phyloP scores from a whole-genome alignment of 768 basidiomycete species.

The Hygrocybe punicea region DNA sequence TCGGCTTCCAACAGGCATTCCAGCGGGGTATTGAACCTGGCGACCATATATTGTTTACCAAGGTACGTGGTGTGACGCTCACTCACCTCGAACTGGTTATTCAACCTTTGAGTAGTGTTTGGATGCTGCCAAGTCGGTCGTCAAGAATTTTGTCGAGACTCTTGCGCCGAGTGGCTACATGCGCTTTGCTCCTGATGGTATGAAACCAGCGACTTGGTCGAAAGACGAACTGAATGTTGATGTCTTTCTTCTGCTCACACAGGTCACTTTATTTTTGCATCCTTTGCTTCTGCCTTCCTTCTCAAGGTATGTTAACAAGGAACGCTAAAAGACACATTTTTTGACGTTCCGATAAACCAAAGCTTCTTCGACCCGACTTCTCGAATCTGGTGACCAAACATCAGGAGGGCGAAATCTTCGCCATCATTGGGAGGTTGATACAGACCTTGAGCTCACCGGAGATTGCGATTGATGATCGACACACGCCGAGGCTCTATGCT shows the following conservation, averaged over 20 bases:
- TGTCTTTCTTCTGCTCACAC: neutral
- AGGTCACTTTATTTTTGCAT: constrained; percentile 76
- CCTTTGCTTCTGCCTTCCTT: constrained; percentile 80
- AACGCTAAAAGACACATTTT: too few species aligned
- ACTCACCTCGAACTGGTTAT: neutral
- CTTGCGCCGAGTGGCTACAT: constrained; percentile 71
- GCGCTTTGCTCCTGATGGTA: constrained; percentile 76
- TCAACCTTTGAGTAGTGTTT: constrained; percentile 49
- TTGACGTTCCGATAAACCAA: neutral
- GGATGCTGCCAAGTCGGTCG: constrained; percentile 64
- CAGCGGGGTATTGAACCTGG: constrained; percentile 60
- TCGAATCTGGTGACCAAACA: constrained; percentile 56
- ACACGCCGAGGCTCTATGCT: constrained; percentile 77
- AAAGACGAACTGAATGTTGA: neutral
- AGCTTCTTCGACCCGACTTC: constrained; percentile 76
- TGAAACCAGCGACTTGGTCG: constrained; percentile 10
- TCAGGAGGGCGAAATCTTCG: constrained; percentile 68
- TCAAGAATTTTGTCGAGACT: constrained; percentile 60
- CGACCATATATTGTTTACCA: constrained; percentile 65
- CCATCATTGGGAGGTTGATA: constrained; percentile 68
- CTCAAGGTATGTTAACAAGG: constrained; percentile 72
- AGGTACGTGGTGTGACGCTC: constrained; percentile 37
- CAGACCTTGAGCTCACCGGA: constrained; percentile 66
- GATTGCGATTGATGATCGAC: constrained; percentile 77
- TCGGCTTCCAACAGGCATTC: constrained; percentile 81